Conservation (phyloP, 768 basidiomycete species). For the Naganishia vishniacii region DNA sequence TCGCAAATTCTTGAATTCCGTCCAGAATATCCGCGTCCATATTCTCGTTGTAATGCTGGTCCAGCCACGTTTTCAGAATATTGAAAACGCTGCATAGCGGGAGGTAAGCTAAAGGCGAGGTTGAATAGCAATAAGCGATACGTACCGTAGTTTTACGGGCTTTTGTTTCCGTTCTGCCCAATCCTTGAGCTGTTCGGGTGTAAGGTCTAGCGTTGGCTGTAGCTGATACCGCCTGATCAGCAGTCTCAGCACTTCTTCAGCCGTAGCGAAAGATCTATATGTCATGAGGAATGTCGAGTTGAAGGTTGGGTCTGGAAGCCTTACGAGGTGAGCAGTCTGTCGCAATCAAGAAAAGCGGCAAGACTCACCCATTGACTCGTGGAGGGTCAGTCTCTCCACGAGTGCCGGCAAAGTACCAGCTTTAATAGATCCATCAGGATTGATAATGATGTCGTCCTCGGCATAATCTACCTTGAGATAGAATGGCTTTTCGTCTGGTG, state of each 20-base stretch:
- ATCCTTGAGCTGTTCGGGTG: conserved; percentile 59
- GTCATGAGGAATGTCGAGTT: conserved; percentile 90
- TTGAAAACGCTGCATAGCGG: conserved; percentile 68
- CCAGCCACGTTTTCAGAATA: conserved; percentile 80
- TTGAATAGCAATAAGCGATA: conserved; percentile 14
- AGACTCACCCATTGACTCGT: conserved; percentile 72
- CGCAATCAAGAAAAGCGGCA: neutral
- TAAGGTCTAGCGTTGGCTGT: conserved; percentile 64
- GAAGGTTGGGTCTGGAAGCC: conserved; percentile 63
- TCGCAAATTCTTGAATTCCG: conserved; percentile 69
- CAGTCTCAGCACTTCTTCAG: conserved; percentile 73
- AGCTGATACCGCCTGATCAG: conserved; percentile 76
- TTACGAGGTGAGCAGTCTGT: neutral
- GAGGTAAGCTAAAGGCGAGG: neutral
- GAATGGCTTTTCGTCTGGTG: conserved; percentile 57
- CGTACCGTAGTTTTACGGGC: conserved; percentile 78
- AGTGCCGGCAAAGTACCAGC: conserved; percentile 81
- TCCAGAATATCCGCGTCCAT: conserved; percentile 77
- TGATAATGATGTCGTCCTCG: conserved; percentile 69
- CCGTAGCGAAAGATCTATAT: conserved; percentile 84
- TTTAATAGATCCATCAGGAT: conserved; percentile 77
- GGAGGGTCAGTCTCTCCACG: conserved; percentile 82
- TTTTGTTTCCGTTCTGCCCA: conserved; percentile 84
- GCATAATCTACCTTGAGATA: conserved; percentile 77
- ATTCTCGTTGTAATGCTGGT: conserved; percentile 68